Evolutionary conservation across 495 filamentous ascomycete genomes (phyloP), one percentile per base, ranked within the genome.

Genomic region (Hypoxylon lienhwacheense): DNA sequence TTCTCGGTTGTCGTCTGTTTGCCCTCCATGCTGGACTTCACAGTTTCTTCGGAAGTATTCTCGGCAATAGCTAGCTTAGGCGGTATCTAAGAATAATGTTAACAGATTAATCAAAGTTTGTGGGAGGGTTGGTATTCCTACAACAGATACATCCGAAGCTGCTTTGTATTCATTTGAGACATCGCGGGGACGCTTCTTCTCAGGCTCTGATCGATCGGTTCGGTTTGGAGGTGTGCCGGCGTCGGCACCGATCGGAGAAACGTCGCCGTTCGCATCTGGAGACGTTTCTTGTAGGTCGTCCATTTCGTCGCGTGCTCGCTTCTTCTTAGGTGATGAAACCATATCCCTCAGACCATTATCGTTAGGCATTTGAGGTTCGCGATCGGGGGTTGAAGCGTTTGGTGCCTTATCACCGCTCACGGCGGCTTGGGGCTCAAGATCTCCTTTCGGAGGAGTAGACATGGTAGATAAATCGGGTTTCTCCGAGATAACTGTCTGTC

Each of bases 111-210:
- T n/a, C n/a, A n/a, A n/a, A n/a, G n/a, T n/a, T n/a, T n/a, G n/a
- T n/a, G n/a, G n/a, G n/a, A n/a, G n/a, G n/a, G n/a, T n/a, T n/a
- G n/a, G n/a, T 41, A n/a, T 0, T 37, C 51, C 51, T 60, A 59
- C 55, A 20, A 8, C 34, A 12, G 32, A 43, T 15, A 25, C 24
- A 15, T 50, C 37, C n/a, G 49, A 34, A 22, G 37, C 50, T 16
- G 40, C 45, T 16, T 63, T 63, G 8, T 31, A 36, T 22, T 65
- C 61, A 24, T 56, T 69, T 12, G 65, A 65, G 21, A 65, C 59
- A 51, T 80, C 78, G 22, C 78, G 70, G 16, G 71, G 68, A 1
- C 79, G 70, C 63, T 82, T 82, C 68, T 81, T 82, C 68, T 82
- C 77, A 24, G 79, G 79, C 54, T 77, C 79, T 32, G 70, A 72